Conservation (phyloP, 169 alveolate species). For the Cryptosporidium ubiquitum region DNA sequence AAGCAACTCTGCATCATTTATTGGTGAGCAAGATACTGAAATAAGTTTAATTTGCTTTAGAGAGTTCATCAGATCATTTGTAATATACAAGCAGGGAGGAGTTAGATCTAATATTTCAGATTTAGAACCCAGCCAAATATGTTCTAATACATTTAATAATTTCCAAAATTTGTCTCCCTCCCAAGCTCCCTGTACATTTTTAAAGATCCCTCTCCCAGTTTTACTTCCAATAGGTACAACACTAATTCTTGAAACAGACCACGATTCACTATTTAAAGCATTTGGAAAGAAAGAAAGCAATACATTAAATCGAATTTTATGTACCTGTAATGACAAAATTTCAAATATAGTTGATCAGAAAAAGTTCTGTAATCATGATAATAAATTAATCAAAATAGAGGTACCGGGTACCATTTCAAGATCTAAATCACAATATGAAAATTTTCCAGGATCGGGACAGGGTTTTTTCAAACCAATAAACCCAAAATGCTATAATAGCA, state of each 20-base stretch:
- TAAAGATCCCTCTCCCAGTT: slow-evolving; percentile 32
- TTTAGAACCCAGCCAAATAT: background rate
- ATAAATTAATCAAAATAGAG: background rate
- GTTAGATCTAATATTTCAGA: background rate
- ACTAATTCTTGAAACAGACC: slow-evolving; percentile 39
- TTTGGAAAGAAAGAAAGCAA: slow-evolving; percentile 3
- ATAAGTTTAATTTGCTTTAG: slow-evolving; percentile 22
- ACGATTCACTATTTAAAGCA: slow-evolving; percentile 11
- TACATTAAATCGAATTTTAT: background rate
- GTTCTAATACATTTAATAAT: background rate
- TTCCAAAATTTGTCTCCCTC: background rate
- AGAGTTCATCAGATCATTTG: slow-evolving; percentile 45
- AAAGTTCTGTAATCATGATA: slow-evolving; percentile 18
- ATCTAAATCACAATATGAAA: background rate
- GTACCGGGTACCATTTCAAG: background rate
- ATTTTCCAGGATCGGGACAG: background rate
- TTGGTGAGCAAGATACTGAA: background rate
- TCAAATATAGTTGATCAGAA: slow-evolving; percentile 26
- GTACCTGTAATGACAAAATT: slow-evolving; percentile 12
- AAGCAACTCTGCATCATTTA: background rate
- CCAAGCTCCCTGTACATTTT: background rate
- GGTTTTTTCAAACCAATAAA: background rate
- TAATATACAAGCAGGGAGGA: background rate
- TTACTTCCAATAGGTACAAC: slow-evolving; percentile 43
- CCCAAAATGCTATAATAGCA: background rate